Evolutionary conservation across 768 basidiomycete species (phyloP).

Genomic region (Podaxis sp.): DNA sequence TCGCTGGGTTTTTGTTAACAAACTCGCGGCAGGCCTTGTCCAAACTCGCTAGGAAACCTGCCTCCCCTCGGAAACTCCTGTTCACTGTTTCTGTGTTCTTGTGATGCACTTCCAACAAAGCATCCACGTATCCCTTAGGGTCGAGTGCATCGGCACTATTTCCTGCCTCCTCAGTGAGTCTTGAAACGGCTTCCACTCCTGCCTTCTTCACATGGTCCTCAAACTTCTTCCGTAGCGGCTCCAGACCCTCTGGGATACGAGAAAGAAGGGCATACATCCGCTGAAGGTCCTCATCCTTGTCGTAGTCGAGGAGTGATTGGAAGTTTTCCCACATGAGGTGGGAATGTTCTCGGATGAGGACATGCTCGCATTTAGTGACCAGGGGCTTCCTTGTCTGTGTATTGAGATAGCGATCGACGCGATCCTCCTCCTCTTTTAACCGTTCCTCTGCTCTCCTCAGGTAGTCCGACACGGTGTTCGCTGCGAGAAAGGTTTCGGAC

Average conservation of each 20-base stretch:
- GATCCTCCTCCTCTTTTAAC: slow-evolving; percentile 90
- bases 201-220: slow-evolving; percentile 95
- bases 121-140: slow-evolving; percentile 93
- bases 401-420: slow-evolving; percentile 92
- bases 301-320: slow-evolving; percentile 85
- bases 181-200: slow-evolving; percentile 79
- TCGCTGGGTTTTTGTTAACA: slow-evolving; percentile 91
- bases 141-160: slow-evolving; percentile 64
- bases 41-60: slow-evolving; percentile 89
- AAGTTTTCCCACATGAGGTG: slow-evolving; percentile 92
- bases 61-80: slow-evolving; percentile 88
- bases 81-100: slow-evolving; percentile 90
- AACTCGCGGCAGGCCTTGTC: slow-evolving; percentile 96
- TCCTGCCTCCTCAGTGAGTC: slow-evolving; percentile 62
- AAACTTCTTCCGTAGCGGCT: slow-evolving; percentile 88
- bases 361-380: slow-evolving; percentile 84
- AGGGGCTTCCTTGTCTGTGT: slow-evolving; percentile 82
- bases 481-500: slow-evolving; percentile 85
- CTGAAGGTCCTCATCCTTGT: slow-evolving; percentile 92
- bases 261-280: slow-evolving; percentile 93
- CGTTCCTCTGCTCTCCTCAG: slow-evolving; percentile 93
- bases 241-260: slow-evolving; percentile 87
- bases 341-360: slow-evolving; percentile 85
- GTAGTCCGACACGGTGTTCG: slow-evolving; percentile 91
- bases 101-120: slow-evolving; percentile 84